A percentile compares a stretch with the other conserved stretches of the same genome.
These are phyloP conservation scores for Neurospora cerealis DNA, from an alignment of 495 filamentous ascomycete genomes.

Conservation along the genomic window DNA sequence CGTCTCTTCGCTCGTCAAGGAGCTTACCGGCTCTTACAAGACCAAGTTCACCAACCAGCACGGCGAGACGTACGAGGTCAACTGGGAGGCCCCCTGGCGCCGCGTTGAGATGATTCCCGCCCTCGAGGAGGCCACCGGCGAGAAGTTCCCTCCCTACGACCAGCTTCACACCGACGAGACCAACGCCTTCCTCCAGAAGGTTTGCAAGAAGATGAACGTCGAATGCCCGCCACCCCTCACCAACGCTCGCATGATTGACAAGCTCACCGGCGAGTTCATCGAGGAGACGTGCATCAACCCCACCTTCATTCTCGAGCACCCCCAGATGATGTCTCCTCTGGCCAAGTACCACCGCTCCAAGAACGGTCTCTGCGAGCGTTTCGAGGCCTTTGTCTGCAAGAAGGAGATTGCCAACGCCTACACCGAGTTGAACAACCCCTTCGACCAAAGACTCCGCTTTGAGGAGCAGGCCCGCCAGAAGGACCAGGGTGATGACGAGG, in stretches of 20 bases:
- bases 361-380: slow-evolving; percentile 85
- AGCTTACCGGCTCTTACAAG: slow-evolving; percentile 71
- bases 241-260: slow-evolving; percentile 96
- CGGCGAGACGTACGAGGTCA: slow-evolving; percentile 78
- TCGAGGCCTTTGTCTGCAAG: slow-evolving; percentile 95
- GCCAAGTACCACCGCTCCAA: slow-evolving; percentile 85
- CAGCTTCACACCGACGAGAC: slow-evolving; percentile 85
- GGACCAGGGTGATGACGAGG: slow-evolving; percentile 93
- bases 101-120: slow-evolving; percentile 94
- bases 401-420: slow-evolving; percentile 96
- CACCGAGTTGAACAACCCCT: slow-evolving; percentile 96
- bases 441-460: slow-evolving; percentile 87
- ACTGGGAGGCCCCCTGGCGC: slow-evolving; percentile 94
- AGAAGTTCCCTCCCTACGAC: slow-evolving; percentile 84
- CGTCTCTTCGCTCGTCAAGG: slow-evolving; percentile 83
- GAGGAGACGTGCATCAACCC: slow-evolving; percentile 91
- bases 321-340: slow-evolving; percentile 94
- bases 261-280: slow-evolving; percentile 91
- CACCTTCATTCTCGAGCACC: slow-evolving; percentile 84
- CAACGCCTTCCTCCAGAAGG: slow-evolving; percentile 70
- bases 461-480: slow-evolving; percentile 96
- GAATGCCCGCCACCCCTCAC: slow-evolving; percentile 85
- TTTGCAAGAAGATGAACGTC: slow-evolving; percentile 82
- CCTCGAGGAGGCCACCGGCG: slow-evolving; percentile 78
- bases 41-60: slow-evolving; percentile 73